Evolutionary conservation across 2,329 filamentous ascomycete genomes (phyloP).

Genomic region (Hypoxylon sp.): DNA sequence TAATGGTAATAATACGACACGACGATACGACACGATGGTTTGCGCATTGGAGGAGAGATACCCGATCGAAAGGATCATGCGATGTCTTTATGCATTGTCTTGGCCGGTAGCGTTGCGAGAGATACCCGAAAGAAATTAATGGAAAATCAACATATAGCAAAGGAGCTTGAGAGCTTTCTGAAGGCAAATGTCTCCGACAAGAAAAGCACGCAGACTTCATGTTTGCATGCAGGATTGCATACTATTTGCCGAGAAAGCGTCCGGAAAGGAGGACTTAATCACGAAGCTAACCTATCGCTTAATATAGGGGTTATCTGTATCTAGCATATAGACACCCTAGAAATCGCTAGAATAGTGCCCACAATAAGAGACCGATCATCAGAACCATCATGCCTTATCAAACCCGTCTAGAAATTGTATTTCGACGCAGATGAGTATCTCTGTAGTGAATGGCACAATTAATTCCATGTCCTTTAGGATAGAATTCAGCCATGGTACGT

Average conservation of each 20-base stretch:
- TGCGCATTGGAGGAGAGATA: constrained; percentile 3
- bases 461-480: neutral
- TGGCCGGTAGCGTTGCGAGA: neutral
- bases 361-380: neutral
- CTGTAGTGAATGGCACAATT: neutral
- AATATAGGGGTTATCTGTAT: neutral
- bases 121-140: neutral
- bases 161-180: neutral
- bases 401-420: neutral
- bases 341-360: neutral
- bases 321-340: neutral
- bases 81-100: neutral
- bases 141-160: neutral
- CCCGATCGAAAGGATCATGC: neutral
- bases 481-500: neutral
- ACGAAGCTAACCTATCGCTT: neutral
- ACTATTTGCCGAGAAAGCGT: neutral
- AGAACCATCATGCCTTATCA: neutral
- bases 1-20: neutral
- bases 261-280: neutral
- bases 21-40: neutral
- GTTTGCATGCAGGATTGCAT: neutral
- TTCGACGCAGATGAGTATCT: neutral
- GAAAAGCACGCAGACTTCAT: neutral
- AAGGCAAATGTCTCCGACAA: neutral